Evolutionary conservation across 495 filamentous ascomycete genomes (phyloP), one percentile per base, ranked within the genome.

Genomic region (Saxophila tyrrhenica): DNA sequence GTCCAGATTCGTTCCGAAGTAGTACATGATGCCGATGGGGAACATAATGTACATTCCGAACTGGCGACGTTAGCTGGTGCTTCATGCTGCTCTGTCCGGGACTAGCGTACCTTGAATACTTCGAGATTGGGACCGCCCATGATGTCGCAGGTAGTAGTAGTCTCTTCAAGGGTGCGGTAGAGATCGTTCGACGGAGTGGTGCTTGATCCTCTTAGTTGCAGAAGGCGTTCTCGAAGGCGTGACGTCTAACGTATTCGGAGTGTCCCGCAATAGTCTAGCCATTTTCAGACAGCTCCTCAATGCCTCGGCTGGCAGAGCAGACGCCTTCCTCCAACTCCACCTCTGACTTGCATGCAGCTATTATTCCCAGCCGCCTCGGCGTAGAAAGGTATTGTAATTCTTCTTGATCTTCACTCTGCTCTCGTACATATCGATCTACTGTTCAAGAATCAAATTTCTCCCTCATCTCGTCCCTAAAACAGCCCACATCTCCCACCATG

Each of bases 41-140:
- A 98, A 97, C 76, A 96, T 82, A 72, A 98, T 84, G 74, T 97
- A 98, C 78, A 91, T 85, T 73, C 90, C 89, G 73, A 96, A 96
- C 90, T 96, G 55, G 7, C 17, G 11, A 25, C 8, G 35, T n/a
- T n/a, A n/a, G n/a, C n/a, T 44, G 19, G n/a, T 17, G 41, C 15
- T 44, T 5, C 16, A 44, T 3, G 41, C 7, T 21, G 41, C 5
- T 17, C 16, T 16, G 16, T 39, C 35, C 9, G 35, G 41, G 3
- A 44, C 17, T 5, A 35, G 3, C 41, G 59, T 75, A 94, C 92
- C 71, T 96, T 98, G 75, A 94, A 87, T 60, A 98, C 80, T 75
- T 98, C 92, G 47, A 98, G 81, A 70, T 96, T 96, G 25, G 89
- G 78, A 49, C 91, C 89, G 13, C 79, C 86, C 83, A 86, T 84